A percentile compares a stretch with the other conserved stretches of the same genome.
These are phyloP conservation scores for Tylopilus vinaceipallidus DNA, from an alignment of 768 basidiomycete species.

Conservation along the genomic window DNA sequence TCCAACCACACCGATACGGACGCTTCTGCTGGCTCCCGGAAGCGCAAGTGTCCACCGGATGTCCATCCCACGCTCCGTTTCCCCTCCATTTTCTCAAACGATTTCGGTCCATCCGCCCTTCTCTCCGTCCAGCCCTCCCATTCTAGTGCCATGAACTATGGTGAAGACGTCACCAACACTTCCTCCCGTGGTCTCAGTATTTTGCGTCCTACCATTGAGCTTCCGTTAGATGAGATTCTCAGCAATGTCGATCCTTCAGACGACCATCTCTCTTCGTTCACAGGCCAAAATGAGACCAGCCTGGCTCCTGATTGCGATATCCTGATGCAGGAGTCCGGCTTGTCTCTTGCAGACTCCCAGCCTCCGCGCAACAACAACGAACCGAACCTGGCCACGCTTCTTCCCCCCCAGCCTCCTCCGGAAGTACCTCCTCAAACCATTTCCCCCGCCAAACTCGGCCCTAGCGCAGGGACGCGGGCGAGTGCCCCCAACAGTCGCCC, in stretches of 20 bases:
- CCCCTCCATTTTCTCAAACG: slow-evolving; percentile 68
- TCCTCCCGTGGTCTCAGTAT: slow-evolving; percentile 58
- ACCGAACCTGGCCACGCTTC: slow-evolving; percentile 19
- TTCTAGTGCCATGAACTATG: slow-evolving; percentile 70
- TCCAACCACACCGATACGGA: slow-evolving; percentile 22
- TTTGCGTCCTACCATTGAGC: slow-evolving; percentile 76
- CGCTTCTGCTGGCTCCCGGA: slow-evolving; percentile 23
- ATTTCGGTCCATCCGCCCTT: slow-evolving; percentile 77
- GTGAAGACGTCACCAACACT: slow-evolving; percentile 61
- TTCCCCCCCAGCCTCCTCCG: slow-evolving; percentile 40
- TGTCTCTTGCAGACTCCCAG: slow-evolving; percentile 12
- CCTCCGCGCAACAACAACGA: slow-evolving; percentile 10
- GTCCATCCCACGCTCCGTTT: slow-evolving; percentile 54
- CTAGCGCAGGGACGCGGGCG: slow-evolving; percentile 48
- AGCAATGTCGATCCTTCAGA: slow-evolving; percentile 28
- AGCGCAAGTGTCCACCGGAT: slow-evolving; percentile 24
- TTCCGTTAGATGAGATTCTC: slow-evolving; percentile 82
- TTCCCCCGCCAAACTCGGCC: slow-evolving; percentile 57
- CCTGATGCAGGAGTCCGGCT: slow-evolving; percentile 27
- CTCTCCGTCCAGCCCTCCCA: slow-evolving; percentile 67
- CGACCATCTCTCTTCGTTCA: slow-evolving; percentile 8
- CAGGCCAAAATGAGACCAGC: slow-evolving; percentile 6
- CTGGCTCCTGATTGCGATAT: slow-evolving; percentile 20
- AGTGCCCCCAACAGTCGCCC: slow-evolving; percentile 49
- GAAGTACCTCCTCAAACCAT: slow-evolving; percentile 49